phyloP scores from a whole-genome alignment of 2,329 filamentous ascomycete genomes.

The Biscogniauxia marginata region DNA sequence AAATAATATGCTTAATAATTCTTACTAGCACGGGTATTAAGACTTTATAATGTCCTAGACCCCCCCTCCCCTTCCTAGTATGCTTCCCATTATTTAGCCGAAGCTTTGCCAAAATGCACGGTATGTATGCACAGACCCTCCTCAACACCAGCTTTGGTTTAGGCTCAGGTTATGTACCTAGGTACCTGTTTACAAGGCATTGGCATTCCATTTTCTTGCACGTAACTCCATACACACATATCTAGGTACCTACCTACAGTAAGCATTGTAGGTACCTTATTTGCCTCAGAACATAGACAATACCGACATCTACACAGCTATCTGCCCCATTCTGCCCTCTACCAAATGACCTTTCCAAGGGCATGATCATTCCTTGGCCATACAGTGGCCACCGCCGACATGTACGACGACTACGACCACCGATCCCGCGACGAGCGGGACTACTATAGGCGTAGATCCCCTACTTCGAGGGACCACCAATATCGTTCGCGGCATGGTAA shows the following conservation, averaged over 20 bases:
- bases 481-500: constrained; percentile 38
- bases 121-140: not conserved
- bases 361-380: not conserved
- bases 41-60: too few relatives aligned
- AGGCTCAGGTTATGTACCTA: too few relatives aligned
- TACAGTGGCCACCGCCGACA: constrained; percentile 8
- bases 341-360: not conserved
- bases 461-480: constrained; percentile 29
- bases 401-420: constrained; percentile 35
- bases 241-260: constrained; percentile 36
- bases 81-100: too few relatives aligned
- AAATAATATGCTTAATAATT: not conserved
- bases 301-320: too few relatives aligned
- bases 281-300: too few relatives aligned
- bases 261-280: too few relatives aligned
- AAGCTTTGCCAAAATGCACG: too few relatives aligned
- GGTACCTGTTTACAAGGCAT: too few relatives aligned
- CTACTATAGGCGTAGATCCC: constrained; percentile 29
- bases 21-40: not conserved
- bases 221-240: not conserved
- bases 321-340: not conserved
- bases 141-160: not conserved
- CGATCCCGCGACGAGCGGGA: constrained; percentile 29
- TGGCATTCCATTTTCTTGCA: not conserved
- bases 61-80: too few relatives aligned